Conservation (phyloP, 2,329 filamentous ascomycete genomes). For the Pseudogymnoascus destructans region DNA sequence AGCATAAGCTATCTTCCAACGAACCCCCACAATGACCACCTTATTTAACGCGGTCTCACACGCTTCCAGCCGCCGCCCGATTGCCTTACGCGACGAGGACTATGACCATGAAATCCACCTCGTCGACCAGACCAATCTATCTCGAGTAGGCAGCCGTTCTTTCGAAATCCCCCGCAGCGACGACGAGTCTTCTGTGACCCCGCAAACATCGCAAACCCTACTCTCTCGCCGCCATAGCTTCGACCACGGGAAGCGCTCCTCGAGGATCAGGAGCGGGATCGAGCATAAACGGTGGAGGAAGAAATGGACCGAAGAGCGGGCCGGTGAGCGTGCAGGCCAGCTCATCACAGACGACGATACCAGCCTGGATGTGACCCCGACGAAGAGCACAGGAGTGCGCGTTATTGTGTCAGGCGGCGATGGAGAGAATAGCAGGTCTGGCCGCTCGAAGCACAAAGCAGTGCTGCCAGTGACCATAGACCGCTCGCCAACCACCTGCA, state of each 20-base stretch:
- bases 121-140: slow-evolving; percentile 35
- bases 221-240: background rate
- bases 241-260: background rate
- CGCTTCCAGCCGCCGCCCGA: slow-evolving; percentile 34
- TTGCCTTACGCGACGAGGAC: slow-evolving; percentile 43
- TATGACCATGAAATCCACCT: slow-evolving; percentile 62
- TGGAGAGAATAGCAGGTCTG: background rate
- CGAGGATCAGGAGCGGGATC: background rate
- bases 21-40: slow-evolving; percentile 14
- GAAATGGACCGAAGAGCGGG: slow-evolving; percentile 4
- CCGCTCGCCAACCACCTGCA: slow-evolving; percentile 22
- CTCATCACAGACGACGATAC: background rate
- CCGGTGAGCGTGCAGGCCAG: background rate
- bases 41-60: slow-evolving; percentile 16
- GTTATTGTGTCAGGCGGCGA: background rate
- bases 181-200: background rate
- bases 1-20: background rate
- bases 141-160: slow-evolving; percentile 16
- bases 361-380: background rate
- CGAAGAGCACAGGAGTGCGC: background rate
- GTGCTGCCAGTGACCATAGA: background rate
- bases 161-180: background rate
- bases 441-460: background rate
- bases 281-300: slow-evolving; percentile 5
- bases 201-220: background rate